Conservation (phyloP, 2,329 filamentous ascomycete genomes). For the Ustilaginoidea virens region DNA sequence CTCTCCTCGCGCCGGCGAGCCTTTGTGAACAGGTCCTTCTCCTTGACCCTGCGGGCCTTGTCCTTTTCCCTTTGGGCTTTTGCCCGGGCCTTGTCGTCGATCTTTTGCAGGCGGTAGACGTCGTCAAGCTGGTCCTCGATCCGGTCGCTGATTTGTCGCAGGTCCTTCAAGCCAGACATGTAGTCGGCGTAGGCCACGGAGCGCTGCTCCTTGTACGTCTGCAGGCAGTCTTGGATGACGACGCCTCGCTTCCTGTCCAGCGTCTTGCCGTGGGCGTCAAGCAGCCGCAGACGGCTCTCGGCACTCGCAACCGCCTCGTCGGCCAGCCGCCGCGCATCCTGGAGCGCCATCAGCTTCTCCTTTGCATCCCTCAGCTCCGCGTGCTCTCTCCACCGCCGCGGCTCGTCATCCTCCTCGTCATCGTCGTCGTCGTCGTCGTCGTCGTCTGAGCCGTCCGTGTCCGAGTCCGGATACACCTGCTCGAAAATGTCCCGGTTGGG, state of each 20-base stretch:
- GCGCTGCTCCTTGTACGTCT: conserved; percentile 26
- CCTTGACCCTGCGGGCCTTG: conserved; percentile 20
- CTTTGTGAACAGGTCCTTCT: conserved; percentile 19
- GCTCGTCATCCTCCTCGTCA: conserved; percentile 10
- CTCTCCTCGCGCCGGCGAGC: conserved; percentile 20
- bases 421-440: conserved; percentile 15
- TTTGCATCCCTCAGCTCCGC: conserved; percentile 10
- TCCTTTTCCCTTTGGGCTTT: conserved; percentile 15
- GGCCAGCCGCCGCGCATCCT: conserved; percentile 9
- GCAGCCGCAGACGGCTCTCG: conserved; percentile 21
- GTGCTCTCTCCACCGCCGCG: conserved; percentile 8
- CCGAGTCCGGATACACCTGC: conserved; percentile 31
- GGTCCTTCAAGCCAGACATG: conserved; percentile 14
- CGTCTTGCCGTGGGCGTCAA: conserved; percentile 23
- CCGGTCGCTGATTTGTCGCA: conserved; percentile 17
- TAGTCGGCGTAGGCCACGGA: conserved; percentile 25
- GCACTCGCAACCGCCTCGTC: conserved; percentile 11
- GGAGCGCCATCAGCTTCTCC: conserved; percentile 13
- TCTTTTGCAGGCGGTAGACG: conserved; percentile 13
- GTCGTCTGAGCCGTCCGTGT: conserved; percentile 17
- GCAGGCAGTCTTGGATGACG: conserved; percentile 21
- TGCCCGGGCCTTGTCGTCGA: conserved; percentile 12
- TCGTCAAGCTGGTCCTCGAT: conserved; percentile 19
- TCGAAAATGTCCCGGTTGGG: conserved; percentile 35
- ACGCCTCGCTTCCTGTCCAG: conserved; percentile 18